phyloP scores from a whole-genome alignment of 805 yeast genomes.

The Lachancea dasiensis region DNA sequence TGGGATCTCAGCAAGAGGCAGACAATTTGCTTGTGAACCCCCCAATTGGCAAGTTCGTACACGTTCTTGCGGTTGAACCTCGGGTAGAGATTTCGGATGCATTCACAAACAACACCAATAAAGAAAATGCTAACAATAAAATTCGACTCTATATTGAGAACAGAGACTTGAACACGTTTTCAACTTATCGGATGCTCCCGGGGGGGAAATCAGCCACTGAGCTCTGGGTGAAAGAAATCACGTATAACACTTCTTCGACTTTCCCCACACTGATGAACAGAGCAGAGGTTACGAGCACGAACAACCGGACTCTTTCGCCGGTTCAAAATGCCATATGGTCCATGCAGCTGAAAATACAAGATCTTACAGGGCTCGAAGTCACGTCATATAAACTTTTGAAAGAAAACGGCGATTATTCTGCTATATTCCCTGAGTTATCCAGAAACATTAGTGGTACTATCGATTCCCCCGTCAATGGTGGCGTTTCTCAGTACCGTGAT shows the following conservation, averaged over 20 bases:
- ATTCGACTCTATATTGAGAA: conserved; percentile 71
- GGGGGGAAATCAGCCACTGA: conserved; percentile 67
- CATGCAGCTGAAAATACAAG: conserved; percentile 61
- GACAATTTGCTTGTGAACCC: conserved; percentile 41
- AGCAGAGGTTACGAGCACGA: conserved; percentile 54
- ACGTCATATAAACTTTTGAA: conserved; percentile 47
- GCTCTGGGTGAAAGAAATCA: conserved; percentile 84
- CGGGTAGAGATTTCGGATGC: conserved; percentile 24
- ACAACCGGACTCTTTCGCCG: conserved; percentile 63
- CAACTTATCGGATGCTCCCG: conserved; percentile 63
- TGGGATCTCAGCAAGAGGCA: conserved; percentile 53
- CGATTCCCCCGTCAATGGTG: conserved; percentile 90
- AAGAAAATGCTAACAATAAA: conserved; percentile 40
- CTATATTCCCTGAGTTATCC: conserved; percentile 57
- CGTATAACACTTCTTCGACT: conserved; percentile 64
- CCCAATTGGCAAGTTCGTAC: conserved; percentile 67
- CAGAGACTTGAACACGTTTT: conserved; percentile 63
- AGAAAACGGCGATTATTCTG: conserved; percentile 43
- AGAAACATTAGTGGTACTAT: conserved; percentile 78
- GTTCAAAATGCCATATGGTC: conserved; percentile 73
- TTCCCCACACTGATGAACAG: conserved; percentile 89
- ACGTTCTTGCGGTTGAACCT: conserved; percentile 69
- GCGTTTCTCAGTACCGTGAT: conserved; percentile 74
- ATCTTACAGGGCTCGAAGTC: conserved; percentile 62
- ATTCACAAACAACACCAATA: conserved; percentile 43